Evolutionary conservation across 2,329 filamentous ascomycete species (phyloP).

Genomic region (Pestalotiopsis sp.): DNA sequence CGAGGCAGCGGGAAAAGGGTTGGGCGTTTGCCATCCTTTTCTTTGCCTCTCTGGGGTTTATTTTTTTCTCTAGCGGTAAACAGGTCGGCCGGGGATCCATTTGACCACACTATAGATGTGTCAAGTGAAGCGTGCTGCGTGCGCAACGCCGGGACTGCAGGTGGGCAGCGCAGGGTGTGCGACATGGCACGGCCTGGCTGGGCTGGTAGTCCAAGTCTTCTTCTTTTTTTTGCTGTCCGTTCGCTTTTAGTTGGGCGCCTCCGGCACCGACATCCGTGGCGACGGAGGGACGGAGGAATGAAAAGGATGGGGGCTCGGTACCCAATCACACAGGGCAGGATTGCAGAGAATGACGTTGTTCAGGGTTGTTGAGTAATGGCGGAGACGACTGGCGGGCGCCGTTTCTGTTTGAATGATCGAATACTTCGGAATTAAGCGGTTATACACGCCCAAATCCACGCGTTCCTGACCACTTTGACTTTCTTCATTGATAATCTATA

Average conservation of each 20-base stretch:
- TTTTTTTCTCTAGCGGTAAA: background rate
- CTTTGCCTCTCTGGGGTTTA: background rate
- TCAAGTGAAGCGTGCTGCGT: background rate
- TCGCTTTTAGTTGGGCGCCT: background rate
- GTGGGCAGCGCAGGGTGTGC: background rate
- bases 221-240: background rate
- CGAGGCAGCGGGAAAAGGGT: background rate
- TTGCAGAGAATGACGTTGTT: conserved; percentile 4
- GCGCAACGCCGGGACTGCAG: background rate
- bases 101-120: background rate
- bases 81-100: too few relatives aligned
- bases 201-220: background rate
- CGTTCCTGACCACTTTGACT: background rate
- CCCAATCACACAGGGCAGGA: background rate
- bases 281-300: background rate
- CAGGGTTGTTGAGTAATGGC: background rate
- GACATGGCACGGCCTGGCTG: background rate
- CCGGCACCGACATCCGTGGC: conserved; percentile 5
- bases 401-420: background rate
- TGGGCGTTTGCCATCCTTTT: background rate
- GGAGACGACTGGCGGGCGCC: background rate
- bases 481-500: background rate
- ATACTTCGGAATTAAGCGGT: conserved; percentile 10
- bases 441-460: background rate
- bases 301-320: background rate